phyloP scores from a whole-genome alignment of 2,329 filamentous ascomycete genomes.

The Chaetomium olivaceum region DNA sequence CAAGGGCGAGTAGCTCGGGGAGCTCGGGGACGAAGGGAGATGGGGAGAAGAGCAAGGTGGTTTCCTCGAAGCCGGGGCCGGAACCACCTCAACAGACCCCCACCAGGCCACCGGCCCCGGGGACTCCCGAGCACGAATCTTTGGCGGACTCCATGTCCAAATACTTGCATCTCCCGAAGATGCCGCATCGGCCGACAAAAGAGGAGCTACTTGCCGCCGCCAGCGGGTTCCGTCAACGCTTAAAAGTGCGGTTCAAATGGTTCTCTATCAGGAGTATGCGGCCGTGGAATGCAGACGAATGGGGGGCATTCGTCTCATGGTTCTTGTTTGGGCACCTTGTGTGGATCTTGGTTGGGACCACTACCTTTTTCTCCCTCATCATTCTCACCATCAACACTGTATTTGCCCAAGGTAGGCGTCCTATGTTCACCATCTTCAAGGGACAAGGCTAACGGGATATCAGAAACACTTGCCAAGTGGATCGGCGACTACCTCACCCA shows the following conservation, averaged over 20 bases:
- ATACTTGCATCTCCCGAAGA: conserved; percentile 63
- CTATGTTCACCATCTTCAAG: no score
- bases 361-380: conserved; percentile 90
- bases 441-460: conserved; percentile 15
- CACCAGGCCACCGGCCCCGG: conserved; percentile 15
- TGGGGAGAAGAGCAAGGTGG: conserved; percentile 25
- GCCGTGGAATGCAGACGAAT: conserved; percentile 95
- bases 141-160: conserved; percentile 57
- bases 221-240: conserved; percentile 86
- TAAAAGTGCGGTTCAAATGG: conserved; percentile 96
- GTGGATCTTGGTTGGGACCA: conserved; percentile 96
- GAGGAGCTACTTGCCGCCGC: conserved; percentile 90
- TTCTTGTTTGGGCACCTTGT: conserved; percentile 89
- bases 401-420: conserved; percentile 76
- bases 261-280: conserved; percentile 90
- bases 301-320: conserved; percentile 94
- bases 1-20: conserved; percentile 38
- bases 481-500: conserved; percentile 94
- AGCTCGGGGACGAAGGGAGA: conserved; percentile 35
- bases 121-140: conserved; percentile 39
- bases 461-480: conserved; percentile 89
- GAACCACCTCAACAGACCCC: conserved; percentile 14
- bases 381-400: conserved; percentile 95
- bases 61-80: conserved; percentile 8
- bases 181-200: conserved; percentile 87